Percentiles rank a stretch among this genome's conserved stretches.
phyloP scores from a whole-genome alignment of 164 flowering plant species.

The Piper longum region DNA sequence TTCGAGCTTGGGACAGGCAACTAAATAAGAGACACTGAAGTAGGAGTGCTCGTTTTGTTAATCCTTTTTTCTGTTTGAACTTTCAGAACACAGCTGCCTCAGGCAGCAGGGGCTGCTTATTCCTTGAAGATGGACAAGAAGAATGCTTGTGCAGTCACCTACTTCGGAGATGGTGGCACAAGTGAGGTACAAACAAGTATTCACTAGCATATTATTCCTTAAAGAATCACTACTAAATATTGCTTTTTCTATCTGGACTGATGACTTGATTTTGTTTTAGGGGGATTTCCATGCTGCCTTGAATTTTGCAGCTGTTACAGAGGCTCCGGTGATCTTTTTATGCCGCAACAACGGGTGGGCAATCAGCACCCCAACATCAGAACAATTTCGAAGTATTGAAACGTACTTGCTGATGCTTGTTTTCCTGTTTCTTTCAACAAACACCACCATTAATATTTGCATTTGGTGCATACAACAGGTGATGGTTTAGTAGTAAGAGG shows the following conservation, averaged over 20 bases:
- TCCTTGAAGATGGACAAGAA: conserved; percentile 87
- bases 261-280: conserved; percentile 22
- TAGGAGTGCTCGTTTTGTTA: too few relatives aligned
- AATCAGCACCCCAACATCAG: conserved; percentile 80
- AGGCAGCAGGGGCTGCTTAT: conserved; percentile 96
- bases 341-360: conserved; percentile 99
- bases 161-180: conserved; percentile 84
- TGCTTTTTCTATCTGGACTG: conserved; percentile 9
- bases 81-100: conserved; percentile 77
- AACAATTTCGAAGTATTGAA: conserved; percentile 77
- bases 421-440: too few relatives aligned
- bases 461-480: conserved; percentile 30
- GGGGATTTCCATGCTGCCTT: conserved; percentile 97
- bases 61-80: neutral
- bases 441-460: too few relatives aligned
- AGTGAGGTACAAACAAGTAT: conserved; percentile 54
- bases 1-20: too few relatives aligned
- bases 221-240: neutral
- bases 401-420: neutral
- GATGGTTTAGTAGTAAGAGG: conserved; percentile 78
- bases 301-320: conserved; percentile 87
- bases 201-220: neutral
- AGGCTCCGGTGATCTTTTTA: conserved; percentile 76
- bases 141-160: conserved; percentile 76
- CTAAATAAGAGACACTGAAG: too few relatives aligned